Conservation (phyloP, 768 basidiomycete species). For the Russula griseocarnosa region DNA sequence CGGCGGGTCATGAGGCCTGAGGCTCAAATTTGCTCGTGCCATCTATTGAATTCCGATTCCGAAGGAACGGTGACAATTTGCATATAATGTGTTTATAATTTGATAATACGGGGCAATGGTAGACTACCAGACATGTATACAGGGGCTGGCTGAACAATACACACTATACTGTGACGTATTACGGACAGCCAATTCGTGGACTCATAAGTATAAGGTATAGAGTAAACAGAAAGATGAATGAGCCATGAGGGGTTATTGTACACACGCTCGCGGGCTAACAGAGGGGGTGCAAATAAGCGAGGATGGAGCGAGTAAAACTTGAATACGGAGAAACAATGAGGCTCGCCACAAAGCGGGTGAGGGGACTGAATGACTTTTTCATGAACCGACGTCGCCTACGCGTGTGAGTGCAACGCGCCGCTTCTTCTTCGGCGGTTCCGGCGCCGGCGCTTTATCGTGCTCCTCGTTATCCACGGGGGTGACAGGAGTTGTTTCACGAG, state of each 20-base stretch:
- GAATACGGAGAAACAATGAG: neutral
- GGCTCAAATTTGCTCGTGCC: neutral
- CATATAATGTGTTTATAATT: slow-evolving; percentile 6
- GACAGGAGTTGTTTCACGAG: slow-evolving; percentile 1
- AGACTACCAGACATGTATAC: slow-evolving; percentile 15
- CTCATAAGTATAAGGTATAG: slow-evolving; percentile 26
- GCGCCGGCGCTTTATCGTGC: slow-evolving; percentile 34
- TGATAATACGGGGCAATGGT: neutral
- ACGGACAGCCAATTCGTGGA: neutral
- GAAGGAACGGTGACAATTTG: neutral
- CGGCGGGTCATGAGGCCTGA: neutral
- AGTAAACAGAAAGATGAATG: slow-evolving; percentile 1
- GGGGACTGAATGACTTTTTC: neutral
- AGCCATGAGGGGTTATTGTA: slow-evolving; percentile 13
- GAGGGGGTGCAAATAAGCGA: slow-evolving; percentile 9
- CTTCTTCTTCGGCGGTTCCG: slow-evolving; percentile 80
- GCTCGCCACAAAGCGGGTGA: neutral
- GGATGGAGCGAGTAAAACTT: slow-evolving; percentile 8
- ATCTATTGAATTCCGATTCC: neutral
- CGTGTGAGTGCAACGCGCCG: slow-evolving; percentile 72
- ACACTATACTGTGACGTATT: neutral
- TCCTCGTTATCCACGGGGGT: slow-evolving; percentile 22
- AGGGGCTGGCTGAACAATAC: slow-evolving; percentile 3
- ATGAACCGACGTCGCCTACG: slow-evolving; percentile 47
- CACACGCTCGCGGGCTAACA: slow-evolving; percentile 9